These are phyloP conservation scores for Ulota crispa DNA, from an alignment of 225 moss, liverwort and hornwort genomes.

Conservation along the genomic window DNA sequence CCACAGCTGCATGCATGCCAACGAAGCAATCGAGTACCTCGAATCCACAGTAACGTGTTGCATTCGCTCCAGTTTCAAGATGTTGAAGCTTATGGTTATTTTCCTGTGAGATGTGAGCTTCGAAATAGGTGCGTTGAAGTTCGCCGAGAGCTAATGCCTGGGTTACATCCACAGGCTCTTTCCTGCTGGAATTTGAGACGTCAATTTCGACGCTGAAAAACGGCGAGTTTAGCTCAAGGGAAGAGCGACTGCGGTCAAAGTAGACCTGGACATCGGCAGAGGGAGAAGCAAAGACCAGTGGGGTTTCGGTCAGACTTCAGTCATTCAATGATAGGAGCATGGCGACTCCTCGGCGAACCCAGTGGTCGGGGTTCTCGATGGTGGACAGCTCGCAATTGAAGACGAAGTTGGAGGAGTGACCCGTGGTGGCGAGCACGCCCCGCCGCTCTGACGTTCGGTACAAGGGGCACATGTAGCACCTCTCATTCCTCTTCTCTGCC, in stretches of 20 bases:
- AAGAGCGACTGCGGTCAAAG: background rate
- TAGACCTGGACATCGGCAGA: background rate
- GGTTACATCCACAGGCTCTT: background rate
- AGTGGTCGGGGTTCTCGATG: slow-evolving; percentile 55
- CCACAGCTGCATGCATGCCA: background rate
- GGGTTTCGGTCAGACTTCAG: background rate
- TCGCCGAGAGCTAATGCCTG: rapidly evolving
- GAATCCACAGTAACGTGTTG: too few relatives aligned
- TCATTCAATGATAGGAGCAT: slow-evolving; percentile 85
- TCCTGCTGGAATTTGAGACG: background rate
- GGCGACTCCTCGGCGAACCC: slow-evolving; percentile 83
- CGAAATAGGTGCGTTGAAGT: background rate
- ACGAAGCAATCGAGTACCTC: too few relatives aligned
- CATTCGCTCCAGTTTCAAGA: background rate
- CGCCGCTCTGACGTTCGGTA: slow-evolving; percentile 69
- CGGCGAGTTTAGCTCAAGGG: background rate
- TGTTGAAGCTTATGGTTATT: background rate
- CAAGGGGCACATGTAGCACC: slow-evolving; percentile 75
- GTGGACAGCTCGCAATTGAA: slow-evolving; percentile 77
- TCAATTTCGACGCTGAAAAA: background rate
- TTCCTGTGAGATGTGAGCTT: too few relatives aligned
- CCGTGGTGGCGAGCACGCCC: slow-evolving; percentile 79
- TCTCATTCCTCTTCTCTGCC: slow-evolving; percentile 41
- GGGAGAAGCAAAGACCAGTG: too few relatives aligned
- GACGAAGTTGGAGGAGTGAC: slow-evolving; percentile 87